phyloP scores from a whole-genome alignment of 345 rosid species.

The Hypericum androsaemum region DNA sequence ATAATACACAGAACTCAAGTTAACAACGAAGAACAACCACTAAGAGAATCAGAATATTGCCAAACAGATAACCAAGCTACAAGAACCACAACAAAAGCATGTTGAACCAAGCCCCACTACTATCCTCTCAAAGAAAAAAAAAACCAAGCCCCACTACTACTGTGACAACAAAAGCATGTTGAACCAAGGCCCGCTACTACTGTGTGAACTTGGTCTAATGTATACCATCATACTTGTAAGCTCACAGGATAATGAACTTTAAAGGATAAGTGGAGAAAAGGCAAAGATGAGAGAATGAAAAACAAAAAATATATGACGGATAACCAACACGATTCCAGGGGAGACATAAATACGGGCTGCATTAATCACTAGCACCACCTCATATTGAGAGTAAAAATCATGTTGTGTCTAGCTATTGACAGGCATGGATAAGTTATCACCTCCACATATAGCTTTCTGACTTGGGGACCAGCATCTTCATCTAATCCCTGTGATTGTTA shows the following conservation, averaged over 20 bases:
- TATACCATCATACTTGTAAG: not conserved
- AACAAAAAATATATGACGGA: not conserved
- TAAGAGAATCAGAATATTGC: too few species aligned
- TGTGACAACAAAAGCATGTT: conserved; percentile 8
- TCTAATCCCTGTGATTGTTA: conserved; percentile 62
- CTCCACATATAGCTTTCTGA: conserved; percentile 78
- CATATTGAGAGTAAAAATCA: not conserved
- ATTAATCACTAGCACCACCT: conserved; percentile 1
- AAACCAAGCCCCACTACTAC: not conserved
- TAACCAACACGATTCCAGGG: not conserved
- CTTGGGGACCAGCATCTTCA: conserved; percentile 72
- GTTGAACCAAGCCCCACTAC: conserved; percentile 6
- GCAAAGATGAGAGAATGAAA: not conserved
- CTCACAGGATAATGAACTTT: not conserved
- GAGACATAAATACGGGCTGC: not conserved
- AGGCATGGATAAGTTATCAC: conserved; percentile 25
- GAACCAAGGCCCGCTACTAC: conserved; percentile 4
- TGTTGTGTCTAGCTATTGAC: not conserved
- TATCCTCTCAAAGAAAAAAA: not conserved
- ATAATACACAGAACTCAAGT: conserved; percentile 18
- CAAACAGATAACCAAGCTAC: too few species aligned
- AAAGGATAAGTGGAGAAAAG: not conserved
- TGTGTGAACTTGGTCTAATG: not conserved
- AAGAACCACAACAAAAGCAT: conserved; percentile 10
- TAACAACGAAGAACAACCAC: not conserved